A percentile compares a stretch with the other conserved stretches of the same genome.
Conservation (phyloP, 2,329 filamentous ascomycete species). For the Aspergillus sergii region DNA sequence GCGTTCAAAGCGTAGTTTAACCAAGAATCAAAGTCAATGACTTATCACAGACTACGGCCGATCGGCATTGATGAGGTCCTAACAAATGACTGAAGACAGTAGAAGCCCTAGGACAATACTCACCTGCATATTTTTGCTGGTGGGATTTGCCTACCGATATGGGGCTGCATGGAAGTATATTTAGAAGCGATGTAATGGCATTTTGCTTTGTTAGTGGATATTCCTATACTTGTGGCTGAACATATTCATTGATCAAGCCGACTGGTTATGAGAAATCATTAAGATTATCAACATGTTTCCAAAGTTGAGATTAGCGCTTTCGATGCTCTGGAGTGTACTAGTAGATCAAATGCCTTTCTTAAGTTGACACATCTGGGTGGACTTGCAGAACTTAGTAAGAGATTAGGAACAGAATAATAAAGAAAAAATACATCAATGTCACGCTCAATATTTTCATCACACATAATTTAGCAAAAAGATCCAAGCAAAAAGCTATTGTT, state of each 20-base stretch:
- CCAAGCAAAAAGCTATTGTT: background rate
- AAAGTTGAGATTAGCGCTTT: background rate
- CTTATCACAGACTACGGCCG: background rate
- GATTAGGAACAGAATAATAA: background rate
- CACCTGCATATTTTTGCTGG: background rate
- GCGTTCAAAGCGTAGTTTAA: background rate
- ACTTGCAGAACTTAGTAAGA: background rate
- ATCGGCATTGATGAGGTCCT: background rate
- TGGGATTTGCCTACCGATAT: no score
- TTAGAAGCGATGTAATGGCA: background rate
- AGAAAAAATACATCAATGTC: background rate
- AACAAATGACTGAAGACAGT: background rate
- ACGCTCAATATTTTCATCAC: background rate
- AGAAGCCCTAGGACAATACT: background rate
- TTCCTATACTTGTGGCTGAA: background rate
- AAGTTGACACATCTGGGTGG: background rate
- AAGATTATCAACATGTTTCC: no score
- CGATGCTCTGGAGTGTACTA: background rate
- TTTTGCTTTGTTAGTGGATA: background rate
- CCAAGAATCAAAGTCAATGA: background rate
- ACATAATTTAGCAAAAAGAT: background rate
- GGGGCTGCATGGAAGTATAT: background rate
- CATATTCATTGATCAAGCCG: background rate
- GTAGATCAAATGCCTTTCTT: background rate
- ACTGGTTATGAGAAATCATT: background rate